phyloP scores from a whole-genome alignment of 2,329 filamentous ascomycete genomes.

The Torrubiellomyces zombiae region DNA sequence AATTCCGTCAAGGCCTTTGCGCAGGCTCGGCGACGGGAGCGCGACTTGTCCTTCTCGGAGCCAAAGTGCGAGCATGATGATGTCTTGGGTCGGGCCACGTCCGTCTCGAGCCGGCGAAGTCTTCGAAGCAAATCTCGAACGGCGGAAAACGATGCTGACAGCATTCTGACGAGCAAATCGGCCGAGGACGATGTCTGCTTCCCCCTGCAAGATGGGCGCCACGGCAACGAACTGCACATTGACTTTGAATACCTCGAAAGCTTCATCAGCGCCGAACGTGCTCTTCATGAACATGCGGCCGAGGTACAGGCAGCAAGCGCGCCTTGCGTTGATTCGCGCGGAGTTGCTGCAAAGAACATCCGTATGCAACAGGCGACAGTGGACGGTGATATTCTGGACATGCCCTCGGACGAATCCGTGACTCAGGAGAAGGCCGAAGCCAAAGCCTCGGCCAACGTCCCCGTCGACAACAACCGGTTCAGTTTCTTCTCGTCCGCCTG shows the following conservation, averaged over 20 bases:
- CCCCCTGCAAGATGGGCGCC: slow-evolving; percentile 50
- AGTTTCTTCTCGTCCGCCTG: slow-evolving; percentile 94
- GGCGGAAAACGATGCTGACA: slow-evolving; percentile 44
- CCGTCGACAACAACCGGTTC: slow-evolving; percentile 60
- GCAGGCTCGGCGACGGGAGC: slow-evolving; percentile 70
- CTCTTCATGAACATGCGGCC: slow-evolving; percentile 25
- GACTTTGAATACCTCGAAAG: slow-evolving; percentile 91
- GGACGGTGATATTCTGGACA: slow-evolving; percentile 41
- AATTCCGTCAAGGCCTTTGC: slow-evolving; percentile 98
- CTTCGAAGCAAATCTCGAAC: slow-evolving; percentile 40
- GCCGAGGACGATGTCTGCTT: slow-evolving; percentile 85
- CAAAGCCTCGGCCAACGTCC: slow-evolving; percentile 13
- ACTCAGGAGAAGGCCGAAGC: slow-evolving; percentile 29
- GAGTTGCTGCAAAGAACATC: slow-evolving; percentile 10
- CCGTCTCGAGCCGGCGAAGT: slow-evolving; percentile 48
- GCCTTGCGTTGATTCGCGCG: slow-evolving; percentile 18
- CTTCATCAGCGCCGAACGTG: slow-evolving; percentile 54
- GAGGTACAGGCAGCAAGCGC: too few species aligned
- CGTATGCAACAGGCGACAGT: slow-evolving; percentile 26
- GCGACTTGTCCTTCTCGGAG: slow-evolving; percentile 45
- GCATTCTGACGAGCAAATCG: slow-evolving; percentile 48
- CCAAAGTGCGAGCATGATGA: slow-evolving; percentile 22
- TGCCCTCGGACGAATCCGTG: slow-evolving; percentile 28
- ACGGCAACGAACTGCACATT: slow-evolving; percentile 61
- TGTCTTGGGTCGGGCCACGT: slow-evolving; percentile 52